Evolutionary conservation across 1,284 basidiomycete species (phyloP), one percentile per base, ranked within the genome.

Genomic region (Papiliotrema laurentii): DNA sequence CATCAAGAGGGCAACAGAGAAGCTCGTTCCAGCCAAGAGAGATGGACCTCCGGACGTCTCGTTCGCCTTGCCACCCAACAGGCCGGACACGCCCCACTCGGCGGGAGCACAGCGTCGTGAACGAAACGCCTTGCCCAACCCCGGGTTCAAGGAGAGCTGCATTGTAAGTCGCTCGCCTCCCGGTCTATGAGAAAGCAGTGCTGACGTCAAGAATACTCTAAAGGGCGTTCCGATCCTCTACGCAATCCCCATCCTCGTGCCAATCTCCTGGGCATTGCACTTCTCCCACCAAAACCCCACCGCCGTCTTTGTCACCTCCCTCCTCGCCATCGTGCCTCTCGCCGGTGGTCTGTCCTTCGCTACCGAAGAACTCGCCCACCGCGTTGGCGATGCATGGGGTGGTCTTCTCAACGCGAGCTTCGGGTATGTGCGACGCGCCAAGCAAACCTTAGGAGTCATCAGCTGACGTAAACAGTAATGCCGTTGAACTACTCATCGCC

Each of bases 231-330:
- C 38, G 11, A 28, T 49, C 22, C 19, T 49, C 28, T 49, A 16
- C 4, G 14, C 21, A 2, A 31, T 43, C 33, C 47, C 47, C 16
- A 24, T 49, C n/a, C 76, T 80, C 52, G 78, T 82, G 35, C 81
- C 81, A 0, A 72, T 81, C 51, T 76, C 79, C 0, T 90, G 87
- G 87, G 84, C 80, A 9, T 71, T 87, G 2, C 76, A 87, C 72
- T 85, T 86, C 50, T 76, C 73, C 60, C 33, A 75, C 77, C 61
- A 77, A 76, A 51, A 77, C 69, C 74, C 83, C 3, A 79, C 68
- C 62, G 85, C 72, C 45, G 75, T 86, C 50, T 91, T 91, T 57
- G 77, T 87, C 52, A 83, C 84, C 59, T 81, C 83, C 2, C 85
- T 89, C 63, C 69, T 74, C 37, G 63, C 63, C 16, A 66, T 75